Evolutionary conservation across 352 stramenopile genomes (phyloP), one percentile per base, ranked within the genome.

Genomic region (Phytophthora rubi): DNA sequence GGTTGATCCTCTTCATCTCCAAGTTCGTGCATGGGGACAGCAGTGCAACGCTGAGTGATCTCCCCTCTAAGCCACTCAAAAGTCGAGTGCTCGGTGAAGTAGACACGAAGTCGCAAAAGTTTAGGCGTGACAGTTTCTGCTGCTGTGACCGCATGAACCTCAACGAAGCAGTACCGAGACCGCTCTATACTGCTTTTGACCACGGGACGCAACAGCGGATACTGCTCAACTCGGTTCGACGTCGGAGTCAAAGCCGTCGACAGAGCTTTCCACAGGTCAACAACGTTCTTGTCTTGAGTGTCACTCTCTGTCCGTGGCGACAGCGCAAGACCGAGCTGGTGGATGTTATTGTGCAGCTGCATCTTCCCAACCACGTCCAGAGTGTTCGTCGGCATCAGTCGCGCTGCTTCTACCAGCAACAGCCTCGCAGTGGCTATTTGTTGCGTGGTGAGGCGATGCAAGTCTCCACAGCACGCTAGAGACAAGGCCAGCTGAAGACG

Each of bases 331-430:
- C 71, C 54, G 32, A 81, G 53, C 7, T 73, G 63, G 32, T 64
- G 72, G 4, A 88, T 81, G 32, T 76, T 83, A 10, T 72, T 71
- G 39, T 88, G 80, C 5, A 88, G 53, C 30, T 81, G 68, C 80
- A 88, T 85, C 37, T 83, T 85, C 2, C 75, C 51, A 3, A 32
- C 28, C 21, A 76, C 48, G n/a, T 83, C 75, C 4, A 85, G 59
- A 12, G 55, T 59, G 4, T 75, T 66, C 13, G 52, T 13, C 26
- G 74, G 76, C 53, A 82, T 70, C 32, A 85, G 37, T 39, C 52
- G 71, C 6, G 75, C 74, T 23, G 77, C 75, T 62, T 88, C 68
- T 1, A 75, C 58, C 13, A 88, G 59, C 23, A 72, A 28, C 8
- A 35, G 49, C 48, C 62, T 70, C n/a, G 66, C 70, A 9, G 23